Conservation (phyloP, 495 filamentous ascomycete genomes). For the Aspergillus indologenus region DNA sequence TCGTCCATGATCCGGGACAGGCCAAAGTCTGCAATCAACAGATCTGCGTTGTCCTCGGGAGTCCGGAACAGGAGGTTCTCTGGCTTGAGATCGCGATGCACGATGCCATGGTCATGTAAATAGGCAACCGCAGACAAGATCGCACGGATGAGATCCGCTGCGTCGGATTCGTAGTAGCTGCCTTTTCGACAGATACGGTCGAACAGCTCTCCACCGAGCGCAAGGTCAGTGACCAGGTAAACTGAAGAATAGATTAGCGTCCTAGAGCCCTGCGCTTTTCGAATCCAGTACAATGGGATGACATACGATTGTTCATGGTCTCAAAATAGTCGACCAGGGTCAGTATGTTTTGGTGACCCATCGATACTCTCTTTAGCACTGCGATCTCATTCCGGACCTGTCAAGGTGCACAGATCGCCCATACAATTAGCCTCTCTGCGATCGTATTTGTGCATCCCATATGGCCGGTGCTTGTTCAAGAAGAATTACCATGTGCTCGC, state of each 20-base stretch:
- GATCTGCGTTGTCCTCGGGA: conserved; percentile 55
- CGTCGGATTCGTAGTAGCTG: conserved; percentile 96
- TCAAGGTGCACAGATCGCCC: conserved; percentile 4
- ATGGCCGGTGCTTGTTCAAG: not conserved
- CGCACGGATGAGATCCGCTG: conserved; percentile 89
- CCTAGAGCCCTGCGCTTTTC: not conserved
- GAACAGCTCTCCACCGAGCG: conserved; percentile 93
- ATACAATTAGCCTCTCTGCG: not conserved
- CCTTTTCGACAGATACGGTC: conserved; percentile 98
- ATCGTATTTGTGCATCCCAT: not conserved
- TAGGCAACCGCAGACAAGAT: conserved; percentile 97
- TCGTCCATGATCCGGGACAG: conserved; percentile 97
- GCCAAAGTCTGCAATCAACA: conserved; percentile 97
- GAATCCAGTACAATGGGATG: not conserved
- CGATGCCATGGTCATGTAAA: conserved; percentile 96
- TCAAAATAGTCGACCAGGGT: conserved; percentile 99
- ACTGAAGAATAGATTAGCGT: conserved; percentile 44
- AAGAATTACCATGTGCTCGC: conserved; percentile 88
- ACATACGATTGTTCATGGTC: conserved; percentile 92
- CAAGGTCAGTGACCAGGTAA: conserved; percentile 95
- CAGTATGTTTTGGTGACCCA: conserved; percentile 97
- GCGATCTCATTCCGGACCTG: conserved; percentile 98
- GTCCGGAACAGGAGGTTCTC: conserved; percentile 56
- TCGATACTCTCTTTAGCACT: conserved; percentile 90
- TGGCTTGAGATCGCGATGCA: conserved; percentile 76